Percentiles rank a stretch among this genome's conserved stretches.
These are phyloP conservation scores for Kuraishia capsulata DNA, from an alignment of 805 yeast genomes.

Conservation along the genomic window DNA sequence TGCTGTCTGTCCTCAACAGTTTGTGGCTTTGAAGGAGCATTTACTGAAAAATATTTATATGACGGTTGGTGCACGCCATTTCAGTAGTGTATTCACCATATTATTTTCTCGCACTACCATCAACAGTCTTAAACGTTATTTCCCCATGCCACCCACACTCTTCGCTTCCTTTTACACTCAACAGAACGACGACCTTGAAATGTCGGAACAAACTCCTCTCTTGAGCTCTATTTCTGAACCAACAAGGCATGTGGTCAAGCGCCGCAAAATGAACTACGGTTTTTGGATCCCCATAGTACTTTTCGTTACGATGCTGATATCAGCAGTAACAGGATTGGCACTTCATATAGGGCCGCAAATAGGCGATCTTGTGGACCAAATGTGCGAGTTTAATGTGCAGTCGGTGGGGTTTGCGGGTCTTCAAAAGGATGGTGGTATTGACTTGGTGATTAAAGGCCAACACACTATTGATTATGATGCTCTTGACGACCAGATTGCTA, in stretches of 20 bases:
- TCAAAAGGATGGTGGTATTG: slow-evolving; percentile 20
- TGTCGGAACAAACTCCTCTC: background rate
- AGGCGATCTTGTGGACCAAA: slow-evolving; percentile 21
- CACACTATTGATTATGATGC: slow-evolving; percentile 20
- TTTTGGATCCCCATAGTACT: background rate
- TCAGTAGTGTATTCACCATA: background rate
- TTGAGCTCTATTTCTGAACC: background rate
- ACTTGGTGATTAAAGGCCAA: slow-evolving; percentile 21
- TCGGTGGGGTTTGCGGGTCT: slow-evolving; percentile 21
- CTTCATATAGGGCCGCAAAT: slow-evolving; percentile 9
- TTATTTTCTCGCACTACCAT: background rate
- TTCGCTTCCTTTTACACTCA: no score
- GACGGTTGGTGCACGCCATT: slow-evolving; percentile 1
- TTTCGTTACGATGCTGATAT: background rate
- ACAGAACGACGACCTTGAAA: background rate
- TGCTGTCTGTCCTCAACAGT: background rate
- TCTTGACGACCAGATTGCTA: slow-evolving; percentile 17
- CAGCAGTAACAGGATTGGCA: background rate
- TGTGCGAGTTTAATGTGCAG: slow-evolving; percentile 20
- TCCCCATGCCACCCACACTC: no score
- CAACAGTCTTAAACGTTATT: no score
- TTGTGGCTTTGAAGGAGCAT: background rate
- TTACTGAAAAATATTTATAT: background rate
- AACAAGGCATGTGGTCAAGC: background rate
- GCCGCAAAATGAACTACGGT: background rate